phyloP scores from a whole-genome alignment of 805 yeast species.

The Saccharomycopsis amapae region DNA sequence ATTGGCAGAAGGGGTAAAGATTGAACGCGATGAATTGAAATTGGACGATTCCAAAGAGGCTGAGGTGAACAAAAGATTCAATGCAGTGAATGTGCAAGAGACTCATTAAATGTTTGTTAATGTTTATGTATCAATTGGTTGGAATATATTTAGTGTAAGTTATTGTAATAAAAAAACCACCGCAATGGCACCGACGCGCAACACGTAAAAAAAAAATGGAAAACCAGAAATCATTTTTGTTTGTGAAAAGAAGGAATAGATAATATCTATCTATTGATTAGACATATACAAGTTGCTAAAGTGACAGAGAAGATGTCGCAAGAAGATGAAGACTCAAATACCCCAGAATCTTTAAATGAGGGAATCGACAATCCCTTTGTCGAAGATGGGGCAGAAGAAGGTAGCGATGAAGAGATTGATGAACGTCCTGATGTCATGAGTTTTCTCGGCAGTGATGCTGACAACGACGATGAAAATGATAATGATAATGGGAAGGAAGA shows the following conservation, averaged over 20 bases:
- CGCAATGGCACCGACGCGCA: too few relatives aligned
- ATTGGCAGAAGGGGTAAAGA: conserved; percentile 19
- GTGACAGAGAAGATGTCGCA: neutral
- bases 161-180: too few relatives aligned
- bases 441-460: conserved; percentile 3
- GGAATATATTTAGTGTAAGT: too few relatives aligned
- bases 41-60: conserved; percentile 6
- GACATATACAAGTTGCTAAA: neutral
- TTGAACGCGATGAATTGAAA: conserved; percentile 14
- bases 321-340: neutral
- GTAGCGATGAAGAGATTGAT: neutral
- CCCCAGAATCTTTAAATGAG: neutral
- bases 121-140: neutral
- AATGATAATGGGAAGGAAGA: conserved; percentile 1
- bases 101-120: neutral
- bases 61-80: conserved; percentile 9
- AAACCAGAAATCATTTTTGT: too few relatives aligned
- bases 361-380: neutral
- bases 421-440: neutral
- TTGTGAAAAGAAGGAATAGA: too few relatives aligned
- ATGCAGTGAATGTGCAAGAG: conserved; percentile 7
- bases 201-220: too few relatives aligned
- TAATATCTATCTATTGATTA: too few relatives aligned
- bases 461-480: neutral
- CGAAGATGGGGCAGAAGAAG: conserved; percentile 2